Conservation (phyloP, 1,284 basidiomycete species). For the Leccinum griseonigrum region DNA sequence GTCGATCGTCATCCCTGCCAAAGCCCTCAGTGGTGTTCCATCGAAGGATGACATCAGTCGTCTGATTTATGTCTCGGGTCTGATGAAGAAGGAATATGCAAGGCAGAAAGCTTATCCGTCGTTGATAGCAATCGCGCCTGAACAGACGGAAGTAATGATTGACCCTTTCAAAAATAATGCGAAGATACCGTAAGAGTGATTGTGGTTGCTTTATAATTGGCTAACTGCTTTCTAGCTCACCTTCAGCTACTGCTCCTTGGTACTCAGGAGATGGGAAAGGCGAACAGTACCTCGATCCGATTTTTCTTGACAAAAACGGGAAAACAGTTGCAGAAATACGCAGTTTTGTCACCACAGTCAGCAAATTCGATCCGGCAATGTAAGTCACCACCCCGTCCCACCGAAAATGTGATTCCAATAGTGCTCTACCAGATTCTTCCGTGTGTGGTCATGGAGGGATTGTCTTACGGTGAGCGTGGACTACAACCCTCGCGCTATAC, state of each 20-base stretch:
- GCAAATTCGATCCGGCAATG: neutral
- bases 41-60: neutral
- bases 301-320: neutral
- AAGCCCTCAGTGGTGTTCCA: neutral
- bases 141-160: neutral
- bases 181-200: neutral
- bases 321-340: neutral
- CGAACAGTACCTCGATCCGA: neutral
- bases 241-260: neutral
- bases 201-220: neutral
- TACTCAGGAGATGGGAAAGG: neutral
- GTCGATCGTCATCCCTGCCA: neutral
- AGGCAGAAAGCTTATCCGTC: neutral
- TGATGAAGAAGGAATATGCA: constrained; percentile 1
- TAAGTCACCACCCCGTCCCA: neutral
- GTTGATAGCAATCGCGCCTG: neutral
- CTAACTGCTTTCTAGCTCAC: neutral
- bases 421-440: neutral
- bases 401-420: no score
- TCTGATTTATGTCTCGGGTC: neutral
- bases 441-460: neutral
- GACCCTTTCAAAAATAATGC: neutral
- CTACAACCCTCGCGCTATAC: neutral
- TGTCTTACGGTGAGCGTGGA: constrained; percentile 1
- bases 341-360: neutral